These are phyloP conservation scores for Stipa capillata DNA, from an alignment of 176 grass and related monocot species.

Conservation along the genomic window DNA sequence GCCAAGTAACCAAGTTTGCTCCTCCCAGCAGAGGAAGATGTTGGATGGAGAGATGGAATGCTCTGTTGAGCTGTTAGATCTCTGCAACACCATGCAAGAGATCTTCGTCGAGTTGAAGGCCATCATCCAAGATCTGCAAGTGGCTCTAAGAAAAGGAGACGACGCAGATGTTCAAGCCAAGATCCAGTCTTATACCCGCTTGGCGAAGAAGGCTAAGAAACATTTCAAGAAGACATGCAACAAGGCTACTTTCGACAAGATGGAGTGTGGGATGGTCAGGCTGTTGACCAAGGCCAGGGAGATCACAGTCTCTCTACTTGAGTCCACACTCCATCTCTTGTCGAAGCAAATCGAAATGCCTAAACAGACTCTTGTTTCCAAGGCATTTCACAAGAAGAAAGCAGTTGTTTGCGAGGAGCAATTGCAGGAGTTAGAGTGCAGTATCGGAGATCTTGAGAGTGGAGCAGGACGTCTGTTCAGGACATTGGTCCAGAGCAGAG, in stretches of 20 bases:
- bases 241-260: not conserved
- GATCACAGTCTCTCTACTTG: constrained; percentile 15
- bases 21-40: constrained; percentile 29
- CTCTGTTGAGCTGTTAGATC: constrained; percentile 32
- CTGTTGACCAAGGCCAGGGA: constrained; percentile 1
- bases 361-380: constrained; percentile 13
- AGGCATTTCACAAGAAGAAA: constrained; percentile 19
- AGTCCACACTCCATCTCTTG: not conserved
- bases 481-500: constrained; percentile 25
- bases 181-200: not conserved
- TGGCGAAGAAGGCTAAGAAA: constrained; percentile 12
- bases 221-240: constrained; percentile 11
- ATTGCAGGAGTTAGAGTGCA: constrained; percentile 14
- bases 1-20: constrained; percentile 20
- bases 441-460: constrained; percentile 13
- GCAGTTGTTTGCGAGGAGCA: constrained; percentile 6
- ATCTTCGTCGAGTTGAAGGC: constrained; percentile 15
- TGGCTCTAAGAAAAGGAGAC: constrained; percentile 22
- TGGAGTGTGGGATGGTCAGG: not conserved
- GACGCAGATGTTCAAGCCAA: not conserved
- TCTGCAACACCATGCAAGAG: constrained; percentile 24
- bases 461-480: constrained; percentile 1
- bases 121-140: constrained; percentile 6
- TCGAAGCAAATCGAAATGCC: constrained; percentile 4
- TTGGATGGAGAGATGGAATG: constrained; percentile 38